Base-by-base conservation (phyloP, 1,284 basidiomycete species). In the Malassezia caprae region DNA sequence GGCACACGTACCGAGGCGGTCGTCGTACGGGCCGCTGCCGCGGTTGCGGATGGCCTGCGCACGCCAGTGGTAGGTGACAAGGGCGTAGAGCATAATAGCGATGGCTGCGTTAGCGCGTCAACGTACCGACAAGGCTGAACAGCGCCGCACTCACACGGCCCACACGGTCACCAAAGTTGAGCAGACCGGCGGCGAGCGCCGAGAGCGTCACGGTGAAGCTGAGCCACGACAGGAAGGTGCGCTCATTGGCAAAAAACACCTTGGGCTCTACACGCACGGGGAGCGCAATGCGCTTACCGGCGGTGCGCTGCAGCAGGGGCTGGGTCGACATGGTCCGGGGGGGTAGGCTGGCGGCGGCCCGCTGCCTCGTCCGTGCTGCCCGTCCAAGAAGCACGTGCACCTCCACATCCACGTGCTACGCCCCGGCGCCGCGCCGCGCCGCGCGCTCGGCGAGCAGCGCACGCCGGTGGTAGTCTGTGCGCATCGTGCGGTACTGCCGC, bases 11-110 rank as follows among this genome's bases (percentile, higher is more conserved):
- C 91, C 91, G 51, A 96, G 77, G 54, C 94, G 83, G 78, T 99
- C 93, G 70, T 98, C 94, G 76, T 98, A 98, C 2, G 93, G 91
- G 21, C 90, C 93, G 50, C 87, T 83, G 12, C 90, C 89, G 43
- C 91, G 86, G 55, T 84, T 82, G 48, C 91, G 83, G 72, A 99
- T 99, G 21, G 90, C 89, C 27, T 83, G 81, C 13, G 93, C 94
- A 66, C 93, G 84, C 88, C 90, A 91, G 76, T 96, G 91, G 76
- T 91, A 96, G 40, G 90, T 90, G 64, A 87, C 86, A 17, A 98
- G 78, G 1, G 94, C 93, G 76, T 96, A 96, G 28, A 90, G 76
- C 93, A 96, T 96, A 63, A 96, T 90, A 12, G 83, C 87, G 83
- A 96, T 88, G 37, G 93, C 91, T 93, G 68, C 4, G 19, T 15